Conservation (phyloP, 2,329 filamentous ascomycete species). For the Cyclaneusma minus region DNA sequence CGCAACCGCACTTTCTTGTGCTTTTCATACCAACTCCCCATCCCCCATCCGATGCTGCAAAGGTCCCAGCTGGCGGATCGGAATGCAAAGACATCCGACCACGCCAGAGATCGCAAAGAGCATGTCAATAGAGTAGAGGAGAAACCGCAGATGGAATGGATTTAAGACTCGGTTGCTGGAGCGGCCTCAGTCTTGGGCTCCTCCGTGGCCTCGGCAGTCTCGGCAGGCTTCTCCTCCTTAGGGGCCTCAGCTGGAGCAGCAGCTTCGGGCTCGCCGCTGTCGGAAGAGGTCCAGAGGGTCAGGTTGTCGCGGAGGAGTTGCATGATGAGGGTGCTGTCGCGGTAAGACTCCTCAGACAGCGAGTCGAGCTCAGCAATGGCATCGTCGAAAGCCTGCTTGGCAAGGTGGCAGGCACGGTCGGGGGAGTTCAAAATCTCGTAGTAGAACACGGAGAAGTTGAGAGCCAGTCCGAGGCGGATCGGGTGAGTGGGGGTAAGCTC, state of each 20-base stretch:
- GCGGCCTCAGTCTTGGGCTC: slow-evolving; percentile 10
- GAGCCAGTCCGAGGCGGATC: slow-evolving; percentile 89
- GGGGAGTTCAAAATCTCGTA: slow-evolving; percentile 98
- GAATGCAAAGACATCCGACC: slow-evolving; percentile 16
- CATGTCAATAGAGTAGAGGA: slow-evolving; percentile 23
- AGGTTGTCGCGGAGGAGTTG: slow-evolving; percentile 97
- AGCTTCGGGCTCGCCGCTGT: slow-evolving; percentile 63
- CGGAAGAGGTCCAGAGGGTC: slow-evolving; percentile 93
- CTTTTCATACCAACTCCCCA: slow-evolving; percentile 21
- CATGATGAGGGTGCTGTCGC: slow-evolving; percentile 98
- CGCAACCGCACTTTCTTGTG: slow-evolving; percentile 17
- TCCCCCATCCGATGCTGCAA: slow-evolving; percentile 16
- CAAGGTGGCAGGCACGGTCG: slow-evolving; percentile 92
- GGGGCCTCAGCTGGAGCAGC: slow-evolving; percentile 37
- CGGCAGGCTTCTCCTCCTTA: slow-evolving; percentile 40
- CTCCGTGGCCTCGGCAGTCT: slow-evolving; percentile 15
- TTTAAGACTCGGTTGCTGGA: slow-evolving; percentile 39
- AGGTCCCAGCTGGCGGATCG: slow-evolving; percentile 18
- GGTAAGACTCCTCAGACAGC: slow-evolving; percentile 94
- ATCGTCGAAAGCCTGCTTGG: slow-evolving; percentile 98
- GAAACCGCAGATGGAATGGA: slow-evolving; percentile 18
- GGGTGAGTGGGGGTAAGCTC: slow-evolving; percentile 96
- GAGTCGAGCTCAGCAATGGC: slow-evolving; percentile 98
- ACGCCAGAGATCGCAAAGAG: slow-evolving; percentile 9
- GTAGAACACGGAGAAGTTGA: slow-evolving; percentile 99